Percentiles rank a stretch among this genome's conserved stretches.
Evolutionary conservation across 257 asterid genomes (phyloP).

Genomic region (Nicotiana paniculata): DNA sequence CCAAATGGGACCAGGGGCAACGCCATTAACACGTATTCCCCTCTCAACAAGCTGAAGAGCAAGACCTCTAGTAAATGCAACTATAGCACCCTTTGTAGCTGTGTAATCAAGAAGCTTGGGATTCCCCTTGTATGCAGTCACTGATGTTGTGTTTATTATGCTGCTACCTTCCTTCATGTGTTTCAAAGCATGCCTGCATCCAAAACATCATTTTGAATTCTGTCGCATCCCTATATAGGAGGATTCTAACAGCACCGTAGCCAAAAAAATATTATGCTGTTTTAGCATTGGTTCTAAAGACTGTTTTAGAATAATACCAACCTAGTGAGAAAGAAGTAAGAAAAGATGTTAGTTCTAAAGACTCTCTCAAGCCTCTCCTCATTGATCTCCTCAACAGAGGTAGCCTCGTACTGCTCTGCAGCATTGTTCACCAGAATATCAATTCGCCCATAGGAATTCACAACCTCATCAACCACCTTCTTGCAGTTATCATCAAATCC

Average conservation of each 20-base stretch:
- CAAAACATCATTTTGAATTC: not conserved
- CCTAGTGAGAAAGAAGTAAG: constrained; percentile 49
- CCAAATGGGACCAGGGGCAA: constrained; percentile 83
- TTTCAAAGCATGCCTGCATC: constrained; percentile 55
- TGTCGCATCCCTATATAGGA: not conserved
- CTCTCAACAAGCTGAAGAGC: constrained; percentile 41
- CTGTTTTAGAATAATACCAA: not conserved
- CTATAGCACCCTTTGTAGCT: constrained; percentile 67
- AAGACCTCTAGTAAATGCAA: constrained; percentile 64
- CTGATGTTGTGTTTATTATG: constrained; percentile 66
- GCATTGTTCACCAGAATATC: constrained; percentile 68
- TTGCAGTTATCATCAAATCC: constrained; percentile 67
- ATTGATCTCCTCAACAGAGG: constrained; percentile 58
- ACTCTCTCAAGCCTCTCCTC: constrained; percentile 61
- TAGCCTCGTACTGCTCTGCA: constrained; percentile 53
- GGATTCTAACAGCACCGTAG: too few relatives aligned
- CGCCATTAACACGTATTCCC: constrained; percentile 69
- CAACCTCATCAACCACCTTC: constrained; percentile 56
- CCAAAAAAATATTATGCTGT: too few relatives aligned
- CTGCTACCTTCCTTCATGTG: constrained; percentile 65
- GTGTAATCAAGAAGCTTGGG: constrained; percentile 56
- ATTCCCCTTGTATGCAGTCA: constrained; percentile 59
- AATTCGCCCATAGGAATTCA: constrained; percentile 35
- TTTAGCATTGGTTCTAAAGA: too few relatives aligned
- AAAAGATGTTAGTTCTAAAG: constrained; percentile 56